Base-by-base conservation (phyloP, 257 asterid genomes). In the Nicotiana undulata region DNA sequence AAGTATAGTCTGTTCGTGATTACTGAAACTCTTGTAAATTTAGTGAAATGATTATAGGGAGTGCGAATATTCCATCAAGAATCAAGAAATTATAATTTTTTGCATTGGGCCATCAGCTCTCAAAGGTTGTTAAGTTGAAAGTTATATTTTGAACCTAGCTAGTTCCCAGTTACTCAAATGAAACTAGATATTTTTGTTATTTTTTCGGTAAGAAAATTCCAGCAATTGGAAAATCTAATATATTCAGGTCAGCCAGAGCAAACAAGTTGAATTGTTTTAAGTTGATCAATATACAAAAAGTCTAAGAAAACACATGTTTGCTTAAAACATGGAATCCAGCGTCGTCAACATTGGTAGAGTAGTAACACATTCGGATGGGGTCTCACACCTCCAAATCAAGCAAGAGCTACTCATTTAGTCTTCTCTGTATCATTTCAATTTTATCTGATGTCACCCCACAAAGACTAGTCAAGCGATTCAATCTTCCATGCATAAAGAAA, bases 401-500 rank as follows among this genome's bases (percentile, higher is more conserved):
- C 55, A 34, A 18, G 34, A 18, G 29, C 12, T 18, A 66, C 75
- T 66, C 13, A 34, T 37, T 9, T 4, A 66, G 6, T 17, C 6
- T 9, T 66, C 5, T 34, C 2, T 18, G 1, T 65, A 32, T 65
- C 20, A 1, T 17, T 67, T 3, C 11, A 20, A 40, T 68, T 68
- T 68, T 20, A 68, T 18, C 3, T 46, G 13, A 1, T 0, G 24
- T 16, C 17, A 15, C 2, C 59, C 7, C 20, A 52, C 2, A 18
- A 17, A 51, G 3, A 56, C 13, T 3, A 24, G 24, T 34, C 44
- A 32, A 40, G 46, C 89, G 88, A 91, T 17, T 83, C 88, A 64
- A 87, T 88, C 83, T 79, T 94, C 91, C 97, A 94, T 55, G 97
- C 98, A 87, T 89, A 94, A 60, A 92, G 84, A 86, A 91, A 90